Conservation (phyloP, 1,284 basidiomycete genomes). For the Boletus smithii region DNA sequence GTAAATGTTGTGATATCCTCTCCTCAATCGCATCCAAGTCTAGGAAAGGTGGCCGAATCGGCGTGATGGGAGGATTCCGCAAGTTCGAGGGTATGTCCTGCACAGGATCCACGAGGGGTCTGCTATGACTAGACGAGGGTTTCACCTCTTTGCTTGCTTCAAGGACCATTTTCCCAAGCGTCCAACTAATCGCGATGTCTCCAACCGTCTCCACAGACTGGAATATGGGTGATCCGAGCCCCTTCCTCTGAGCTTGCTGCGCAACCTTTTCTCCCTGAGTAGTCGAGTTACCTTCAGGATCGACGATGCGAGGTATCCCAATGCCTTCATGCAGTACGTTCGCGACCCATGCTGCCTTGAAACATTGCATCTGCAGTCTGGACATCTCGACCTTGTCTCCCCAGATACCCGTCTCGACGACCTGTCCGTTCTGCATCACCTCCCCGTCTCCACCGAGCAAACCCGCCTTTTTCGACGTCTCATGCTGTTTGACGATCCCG, state of each 20-base stretch:
- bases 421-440: constrained; percentile 50
- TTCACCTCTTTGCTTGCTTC: constrained; percentile 88
- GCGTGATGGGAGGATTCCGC: constrained; percentile 50
- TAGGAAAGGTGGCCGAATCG: constrained; percentile 60
- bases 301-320: constrained; percentile 89
- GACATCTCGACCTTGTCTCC: constrained; percentile 74
- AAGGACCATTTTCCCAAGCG: constrained; percentile 95
- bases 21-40: constrained; percentile 60
- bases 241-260: constrained; percentile 75
- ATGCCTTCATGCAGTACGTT: constrained; percentile 97
- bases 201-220: constrained; percentile 91
- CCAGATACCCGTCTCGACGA: constrained; percentile 66
- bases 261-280: constrained; percentile 66
- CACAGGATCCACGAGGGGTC: constrained; percentile 65
- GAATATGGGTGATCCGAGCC: constrained; percentile 75
- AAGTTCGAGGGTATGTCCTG: constrained; percentile 53
- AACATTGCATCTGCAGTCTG: constrained; percentile 95
- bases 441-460: constrained; percentile 56
- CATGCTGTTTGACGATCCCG: constrained; percentile 69
- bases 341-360: constrained; percentile 98
- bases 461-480: constrained; percentile 46
- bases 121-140: constrained; percentile 42
- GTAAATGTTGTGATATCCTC: constrained; percentile 59
- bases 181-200: constrained; percentile 95
- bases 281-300: constrained; percentile 70